A percentile compares a stretch with the other conserved stretches of the same genome.
Evolutionary conservation across 1,284 basidiomycete species (phyloP).

Genomic region (Sphaerobolus stellatus): DNA sequence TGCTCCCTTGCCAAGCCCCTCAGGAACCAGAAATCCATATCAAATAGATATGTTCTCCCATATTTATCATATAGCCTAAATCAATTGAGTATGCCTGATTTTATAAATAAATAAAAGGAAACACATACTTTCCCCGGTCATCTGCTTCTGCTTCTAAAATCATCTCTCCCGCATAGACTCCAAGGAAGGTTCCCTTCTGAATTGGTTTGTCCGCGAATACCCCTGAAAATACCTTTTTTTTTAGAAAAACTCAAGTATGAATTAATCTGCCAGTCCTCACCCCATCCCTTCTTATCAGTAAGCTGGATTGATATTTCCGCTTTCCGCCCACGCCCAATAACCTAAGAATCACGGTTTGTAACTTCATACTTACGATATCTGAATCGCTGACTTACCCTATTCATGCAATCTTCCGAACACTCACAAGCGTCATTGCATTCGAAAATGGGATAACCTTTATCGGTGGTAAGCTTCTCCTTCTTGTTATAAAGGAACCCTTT

Average conservation of each 20-base stretch:
- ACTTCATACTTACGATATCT: background rate
- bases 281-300: conserved; percentile 80
- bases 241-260: background rate
- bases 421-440: conserved; percentile 85
- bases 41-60: conserved; percentile 83
- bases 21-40: conserved; percentile 76
- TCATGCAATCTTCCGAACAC: conserved; percentile 78
- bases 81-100: background rate
- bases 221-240: conserved; percentile 41
- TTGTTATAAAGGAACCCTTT: conserved; percentile 68
- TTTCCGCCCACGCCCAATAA: conserved; percentile 79
- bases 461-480: conserved; percentile 43
- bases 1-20: conserved; percentile 24
- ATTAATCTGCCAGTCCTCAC: conserved; percentile 38
- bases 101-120: conserved; percentile 2
- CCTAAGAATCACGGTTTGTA: conserved; percentile 41
- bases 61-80: conserved; percentile 70
- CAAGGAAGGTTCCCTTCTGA: conserved; percentile 69
- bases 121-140: conserved; percentile 60
- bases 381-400: conserved; percentile 64
- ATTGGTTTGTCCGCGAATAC: conserved; percentile 69
- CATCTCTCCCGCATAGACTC: conserved; percentile 84
- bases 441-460: conserved; percentile 70
- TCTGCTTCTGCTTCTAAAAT: conserved; percentile 68
- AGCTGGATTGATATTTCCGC: conserved; percentile 62